Evolutionary conservation across 129 eudicot species (phyloP), one percentile per base, ranked within the genome.

Genomic region (Flaveria bidentis): DNA sequence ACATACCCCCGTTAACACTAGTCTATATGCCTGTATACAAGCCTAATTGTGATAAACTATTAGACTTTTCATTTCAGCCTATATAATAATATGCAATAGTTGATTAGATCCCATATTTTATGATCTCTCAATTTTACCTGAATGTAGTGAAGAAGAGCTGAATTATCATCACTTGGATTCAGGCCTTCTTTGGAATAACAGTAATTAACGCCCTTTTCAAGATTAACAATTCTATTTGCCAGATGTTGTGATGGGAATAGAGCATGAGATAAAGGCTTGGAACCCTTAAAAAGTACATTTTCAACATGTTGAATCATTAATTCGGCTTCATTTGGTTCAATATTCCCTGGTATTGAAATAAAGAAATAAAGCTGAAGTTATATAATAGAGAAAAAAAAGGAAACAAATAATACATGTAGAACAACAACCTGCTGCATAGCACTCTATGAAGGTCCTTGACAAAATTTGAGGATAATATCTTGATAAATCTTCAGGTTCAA

Each of bases 111-210:
- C 42, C 53, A 49, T 49, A 2, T 47, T 9, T 49, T 16, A 70
- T 25, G 23, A 70, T 50, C 41, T 53, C 18, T 26, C 22, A 26
- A 69, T 46, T 23, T 20, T 85, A 91, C 99, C 94, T 94, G 99
- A 86, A 94, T 86, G 81, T 89, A 94, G 73, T 94, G 97, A 77
- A 94, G 85, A 73, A 94, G 96, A 72, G 96, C 84, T 72, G 99
- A 94, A 87, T 94, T 94, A 66, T 94, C 97, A 74, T 94, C 99
- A 83, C 88, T 91, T 77, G 97, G 88, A 89, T 94, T 94, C 63
- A 91, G 83, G 73, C 99, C 97, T 80, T 86, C 89, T 41, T 91
- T 82, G 63, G 89, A 65, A 70, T 87, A 91, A 74, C 85, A 66
- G 83, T 82, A 91, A 61, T 82, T 86, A 74, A 52, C 73, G 18